Conservation (phyloP, 148 eudicot species). For the Chenopodium suecicum region DNA sequence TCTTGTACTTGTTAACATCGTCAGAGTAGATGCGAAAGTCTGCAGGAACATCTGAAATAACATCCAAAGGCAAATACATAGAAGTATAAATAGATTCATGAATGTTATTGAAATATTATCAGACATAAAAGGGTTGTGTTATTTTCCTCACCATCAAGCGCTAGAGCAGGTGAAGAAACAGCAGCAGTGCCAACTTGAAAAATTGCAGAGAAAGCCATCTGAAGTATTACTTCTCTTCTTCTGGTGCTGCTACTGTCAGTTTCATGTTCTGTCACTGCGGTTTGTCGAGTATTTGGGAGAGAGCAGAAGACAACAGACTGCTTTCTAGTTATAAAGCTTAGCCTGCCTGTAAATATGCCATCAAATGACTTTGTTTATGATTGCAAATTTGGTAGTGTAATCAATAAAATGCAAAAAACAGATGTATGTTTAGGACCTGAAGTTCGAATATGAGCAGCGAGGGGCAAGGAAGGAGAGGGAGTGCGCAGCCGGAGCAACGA, state of each 20-base stretch:
- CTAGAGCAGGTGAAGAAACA: constrained; percentile 25
- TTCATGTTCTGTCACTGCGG: neutral
- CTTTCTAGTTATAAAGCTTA: constrained; percentile 10
- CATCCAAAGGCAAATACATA: neutral
- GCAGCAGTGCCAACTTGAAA: constrained; percentile 5
- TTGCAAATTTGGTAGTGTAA: neutral
- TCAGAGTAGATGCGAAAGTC: constrained; percentile 69
- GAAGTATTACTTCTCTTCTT: constrained; percentile 39
- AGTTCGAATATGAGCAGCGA: constrained; percentile 5
- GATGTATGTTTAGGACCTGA: constrained; percentile 15
- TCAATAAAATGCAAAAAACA: neutral
- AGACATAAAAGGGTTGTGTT: neutral
- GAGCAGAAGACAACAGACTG: constrained; percentile 15
- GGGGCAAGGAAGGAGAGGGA: neutral
- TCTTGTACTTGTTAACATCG: constrained; percentile 71
- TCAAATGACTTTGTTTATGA: neutral
- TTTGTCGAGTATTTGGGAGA: constrained; percentile 2
- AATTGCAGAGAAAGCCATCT: constrained; percentile 29
- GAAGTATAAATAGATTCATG: neutral
- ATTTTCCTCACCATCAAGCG: constrained; percentile 21
- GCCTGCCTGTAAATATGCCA: constrained; percentile 15
- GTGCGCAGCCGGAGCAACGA: constrained; percentile 2
- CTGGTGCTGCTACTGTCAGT: constrained; percentile 4
- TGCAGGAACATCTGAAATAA: constrained; percentile 39
- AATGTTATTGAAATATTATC: neutral